phyloP scores from a whole-genome alignment of 2,329 filamentous ascomycete genomes.

The Fusarium verticillioides region DNA sequence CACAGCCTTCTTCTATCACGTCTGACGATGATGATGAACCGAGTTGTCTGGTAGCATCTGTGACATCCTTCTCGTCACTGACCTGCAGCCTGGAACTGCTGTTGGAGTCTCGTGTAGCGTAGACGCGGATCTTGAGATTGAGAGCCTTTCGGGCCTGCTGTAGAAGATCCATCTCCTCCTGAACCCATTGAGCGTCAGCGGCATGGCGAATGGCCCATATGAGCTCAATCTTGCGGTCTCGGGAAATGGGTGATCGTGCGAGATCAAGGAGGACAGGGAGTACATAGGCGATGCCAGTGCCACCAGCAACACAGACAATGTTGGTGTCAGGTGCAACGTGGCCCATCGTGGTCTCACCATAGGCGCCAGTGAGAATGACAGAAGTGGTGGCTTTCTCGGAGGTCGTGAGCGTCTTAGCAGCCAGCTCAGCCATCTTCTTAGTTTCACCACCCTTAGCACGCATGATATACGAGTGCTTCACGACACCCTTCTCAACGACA shows the following conservation, averaged over 20 bases:
- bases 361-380: conserved; percentile 71
- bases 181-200: conserved; percentile 68
- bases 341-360: conserved; percentile 64
- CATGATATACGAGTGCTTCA: conserved; percentile 67
- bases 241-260: conserved; percentile 55
- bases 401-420: conserved; percentile 50
- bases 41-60: conserved; percentile 21
- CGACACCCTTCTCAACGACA: conserved; percentile 50
- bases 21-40: conserved; percentile 43
- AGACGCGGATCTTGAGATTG: conserved; percentile 65
- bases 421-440: conserved; percentile 61
- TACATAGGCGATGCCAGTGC: conserved; percentile 55
- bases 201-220: conserved; percentile 71
- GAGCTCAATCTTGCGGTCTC: conserved; percentile 65
- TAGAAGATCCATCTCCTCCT: conserved; percentile 64
- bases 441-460: conserved; percentile 70
- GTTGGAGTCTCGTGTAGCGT: conserved; percentile 64
- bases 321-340: conserved; percentile 55
- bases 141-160: conserved; percentile 50
- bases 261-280: conserved; percentile 51
- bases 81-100: conserved; percentile 34
- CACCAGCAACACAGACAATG: conserved; percentile 54
- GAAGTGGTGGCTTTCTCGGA: conserved; percentile 55
- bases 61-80: conserved; percentile 36
- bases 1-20: conserved; percentile 36